Conservation (phyloP, 2,329 filamentous ascomycete genomes). For the Fusarium marasasianum region DNA sequence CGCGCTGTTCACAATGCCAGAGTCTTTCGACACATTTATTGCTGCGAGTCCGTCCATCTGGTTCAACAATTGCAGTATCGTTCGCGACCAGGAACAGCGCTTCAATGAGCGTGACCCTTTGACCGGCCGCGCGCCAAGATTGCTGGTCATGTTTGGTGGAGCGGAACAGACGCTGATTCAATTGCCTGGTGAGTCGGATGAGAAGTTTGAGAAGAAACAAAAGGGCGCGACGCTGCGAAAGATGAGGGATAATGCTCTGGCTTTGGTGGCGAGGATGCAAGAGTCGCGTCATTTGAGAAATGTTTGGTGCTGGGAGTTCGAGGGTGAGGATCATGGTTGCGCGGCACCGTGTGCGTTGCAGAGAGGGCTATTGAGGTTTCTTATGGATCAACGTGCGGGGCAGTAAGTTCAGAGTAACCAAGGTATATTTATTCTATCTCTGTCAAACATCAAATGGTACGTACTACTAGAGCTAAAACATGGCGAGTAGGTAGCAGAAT, state of each 20-base stretch:
- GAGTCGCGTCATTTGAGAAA: conserved; percentile 24
- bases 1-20: conserved; percentile 52
- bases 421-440: not conserved
- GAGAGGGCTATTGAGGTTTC: conserved; percentile 33
- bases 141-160: conserved; percentile 47
- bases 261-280: conserved; percentile 32
- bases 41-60: conserved; percentile 58
- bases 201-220: conserved; percentile 42
- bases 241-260: conserved; percentile 38
- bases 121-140: conserved; percentile 34
- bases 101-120: conserved; percentile 33
- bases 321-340: conserved; percentile 41
- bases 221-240: conserved; percentile 28
- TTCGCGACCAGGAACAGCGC: conserved; percentile 42
- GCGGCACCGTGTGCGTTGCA: conserved; percentile 35
- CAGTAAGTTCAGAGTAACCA: not conserved
- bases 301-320: conserved; percentile 41
- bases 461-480: not conserved
- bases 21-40: conserved; percentile 55
- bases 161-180: conserved; percentile 45
- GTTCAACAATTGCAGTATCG: conserved; percentile 56
- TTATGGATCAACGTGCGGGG: conserved; percentile 16
- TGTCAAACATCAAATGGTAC: not conserved
- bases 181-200: conserved; percentile 42
- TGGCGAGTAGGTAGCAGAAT: not conserved